A percentile compares a stretch with the other conserved stretches of the same genome.
Evolutionary conservation across 306 rosid genomes (phyloP).

Genomic region (Cercis canadensis): DNA sequence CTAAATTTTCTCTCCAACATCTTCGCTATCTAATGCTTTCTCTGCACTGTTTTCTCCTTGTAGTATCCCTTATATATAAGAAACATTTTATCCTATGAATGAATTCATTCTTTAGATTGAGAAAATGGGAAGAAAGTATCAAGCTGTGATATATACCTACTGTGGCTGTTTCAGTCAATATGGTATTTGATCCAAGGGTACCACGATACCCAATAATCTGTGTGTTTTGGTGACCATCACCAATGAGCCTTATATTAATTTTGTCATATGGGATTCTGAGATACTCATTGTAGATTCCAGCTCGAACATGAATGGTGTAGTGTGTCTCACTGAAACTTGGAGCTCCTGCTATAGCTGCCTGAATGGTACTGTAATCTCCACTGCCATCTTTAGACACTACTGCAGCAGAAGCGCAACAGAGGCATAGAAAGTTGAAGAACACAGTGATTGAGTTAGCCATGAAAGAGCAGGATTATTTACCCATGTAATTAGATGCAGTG

Average conservation of each 20-base stretch:
- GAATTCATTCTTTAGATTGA: no score
- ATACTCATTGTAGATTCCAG: constrained; percentile 4
- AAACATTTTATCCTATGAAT: no score
- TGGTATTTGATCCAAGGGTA: neutral
- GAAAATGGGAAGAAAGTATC: no score
- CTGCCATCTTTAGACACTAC: neutral
- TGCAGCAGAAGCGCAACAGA: neutral
- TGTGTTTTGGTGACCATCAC: neutral
- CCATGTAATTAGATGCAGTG: no score
- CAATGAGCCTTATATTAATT: neutral
- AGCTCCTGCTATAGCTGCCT: neutral
- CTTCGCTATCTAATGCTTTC: no score
- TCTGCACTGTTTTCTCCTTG: no score
- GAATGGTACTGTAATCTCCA: neutral
- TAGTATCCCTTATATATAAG: no score
- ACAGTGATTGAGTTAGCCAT: neutral
- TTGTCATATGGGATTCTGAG: neutral
- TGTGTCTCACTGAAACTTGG: neutral
- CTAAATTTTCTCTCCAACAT: no score
- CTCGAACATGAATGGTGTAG: neutral
- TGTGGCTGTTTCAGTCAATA: neutral
- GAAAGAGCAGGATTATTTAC: no score
- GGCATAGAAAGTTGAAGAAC: neutral
- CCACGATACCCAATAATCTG: neutral
- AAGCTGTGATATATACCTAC: no score